Percentiles rank a stretch among this genome's conserved stretches.
phyloP scores from a whole-genome alignment of 2,329 filamentous ascomycete genomes.

The Cladosporium sp. region DNA sequence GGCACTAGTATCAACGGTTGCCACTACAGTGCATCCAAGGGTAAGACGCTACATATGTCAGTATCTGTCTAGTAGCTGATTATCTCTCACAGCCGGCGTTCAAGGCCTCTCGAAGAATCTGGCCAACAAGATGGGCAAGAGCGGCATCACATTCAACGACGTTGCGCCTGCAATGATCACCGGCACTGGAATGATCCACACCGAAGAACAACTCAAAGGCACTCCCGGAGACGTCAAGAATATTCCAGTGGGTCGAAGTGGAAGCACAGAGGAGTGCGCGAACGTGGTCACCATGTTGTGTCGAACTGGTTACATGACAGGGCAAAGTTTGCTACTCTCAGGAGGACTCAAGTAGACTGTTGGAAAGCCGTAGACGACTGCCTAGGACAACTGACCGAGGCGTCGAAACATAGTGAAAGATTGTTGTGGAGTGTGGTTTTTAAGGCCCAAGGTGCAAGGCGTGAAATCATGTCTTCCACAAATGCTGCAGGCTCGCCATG shows the following conservation, averaged over 20 bases:
- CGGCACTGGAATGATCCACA: slow-evolving; percentile 57
- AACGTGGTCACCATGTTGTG: slow-evolving; percentile 62
- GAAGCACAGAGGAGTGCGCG: slow-evolving; percentile 60
- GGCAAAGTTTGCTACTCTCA: slow-evolving; percentile 33
- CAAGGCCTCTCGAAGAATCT: slow-evolving; percentile 66
- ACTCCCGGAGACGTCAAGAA: slow-evolving; percentile 58
- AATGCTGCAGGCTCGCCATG: background rate
- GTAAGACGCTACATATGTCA: slow-evolving; percentile 13
- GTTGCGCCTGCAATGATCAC: slow-evolving; percentile 71
- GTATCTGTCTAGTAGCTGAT: background rate
- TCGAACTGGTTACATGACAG: slow-evolving; percentile 56
- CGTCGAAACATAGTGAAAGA: background rate
- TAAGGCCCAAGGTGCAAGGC: background rate
- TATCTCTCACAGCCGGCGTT: slow-evolving; percentile 44
- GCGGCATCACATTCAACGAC: slow-evolving; percentile 67
- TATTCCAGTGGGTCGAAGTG: slow-evolving; percentile 60
- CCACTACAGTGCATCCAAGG: slow-evolving; percentile 34
- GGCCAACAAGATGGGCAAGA: slow-evolving; percentile 58
- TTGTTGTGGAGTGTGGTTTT: background rate
- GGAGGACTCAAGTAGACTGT: slow-evolving; percentile 33
- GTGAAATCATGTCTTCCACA: background rate
- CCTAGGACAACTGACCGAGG: background rate
- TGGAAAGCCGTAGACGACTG: background rate
- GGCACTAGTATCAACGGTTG: slow-evolving; percentile 62
- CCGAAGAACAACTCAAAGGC: slow-evolving; percentile 47